A percentile compares a stretch with the other conserved stretches of the same genome.
Conservation (phyloP, 2,329 filamentous ascomycete species). For the Aspergillus tanneri region DNA sequence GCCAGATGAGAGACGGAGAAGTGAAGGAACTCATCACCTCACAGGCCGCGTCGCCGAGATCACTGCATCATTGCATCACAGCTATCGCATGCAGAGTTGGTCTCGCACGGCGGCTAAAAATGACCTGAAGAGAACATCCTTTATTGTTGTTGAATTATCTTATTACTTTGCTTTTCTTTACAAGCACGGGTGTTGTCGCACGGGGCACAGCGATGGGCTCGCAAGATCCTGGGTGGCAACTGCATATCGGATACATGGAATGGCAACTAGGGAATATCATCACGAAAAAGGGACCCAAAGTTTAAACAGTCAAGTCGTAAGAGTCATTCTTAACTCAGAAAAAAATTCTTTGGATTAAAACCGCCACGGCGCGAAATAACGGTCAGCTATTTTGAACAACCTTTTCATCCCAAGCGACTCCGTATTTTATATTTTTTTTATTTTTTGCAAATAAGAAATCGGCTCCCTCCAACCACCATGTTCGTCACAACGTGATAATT, state of each 20-base stretch:
- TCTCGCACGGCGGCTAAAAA: not conserved
- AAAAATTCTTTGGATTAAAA: constrained; percentile 45
- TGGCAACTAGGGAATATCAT: not conserved
- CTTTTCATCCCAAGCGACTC: constrained; percentile 44
- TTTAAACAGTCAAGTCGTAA: constrained; percentile 7
- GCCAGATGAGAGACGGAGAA: not conserved
- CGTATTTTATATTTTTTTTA: too few relatives aligned
- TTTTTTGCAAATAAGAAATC: constrained; percentile 36
- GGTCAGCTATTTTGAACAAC: constrained; percentile 44
- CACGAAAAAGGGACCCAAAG: not conserved
- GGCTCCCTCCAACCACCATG: constrained; percentile 31
- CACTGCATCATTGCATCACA: not conserved
- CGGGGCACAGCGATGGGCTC: not conserved
- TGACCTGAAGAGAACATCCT: not conserved
- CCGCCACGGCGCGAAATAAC: constrained; percentile 43
- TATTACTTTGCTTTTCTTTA: not conserved
- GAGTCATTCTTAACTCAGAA: constrained; percentile 37
- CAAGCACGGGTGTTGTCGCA: not conserved
- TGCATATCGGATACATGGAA: not conserved
- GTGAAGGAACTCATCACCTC: not conserved
- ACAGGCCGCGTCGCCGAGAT: not conserved
- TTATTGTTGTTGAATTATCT: not conserved
- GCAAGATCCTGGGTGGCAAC: not conserved
- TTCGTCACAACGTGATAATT: constrained; percentile 36
- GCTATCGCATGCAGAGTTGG: not conserved